Evolutionary conservation across 495 filamentous ascomycete genomes (phyloP).

Genomic region (Aspergillus affinis): DNA sequence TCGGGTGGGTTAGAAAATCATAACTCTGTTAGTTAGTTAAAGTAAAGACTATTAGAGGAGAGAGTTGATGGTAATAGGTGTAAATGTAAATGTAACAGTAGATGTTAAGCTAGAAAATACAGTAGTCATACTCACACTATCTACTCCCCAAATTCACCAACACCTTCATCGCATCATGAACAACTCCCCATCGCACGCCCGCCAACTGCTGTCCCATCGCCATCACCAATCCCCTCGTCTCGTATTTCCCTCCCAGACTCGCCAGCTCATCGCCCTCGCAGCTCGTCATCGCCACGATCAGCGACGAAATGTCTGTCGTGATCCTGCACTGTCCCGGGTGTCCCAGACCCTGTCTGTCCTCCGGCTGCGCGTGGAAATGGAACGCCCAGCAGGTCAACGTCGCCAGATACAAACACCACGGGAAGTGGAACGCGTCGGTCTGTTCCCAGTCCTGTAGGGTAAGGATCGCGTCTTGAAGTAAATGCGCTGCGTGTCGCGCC

Average conservation of each 20-base stretch:
- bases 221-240: slow-evolving; percentile 36
- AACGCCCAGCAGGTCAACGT: slow-evolving; percentile 55
- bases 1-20: slow-evolving; percentile 47
- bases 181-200: slow-evolving; percentile 57
- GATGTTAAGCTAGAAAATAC: too few species aligned
- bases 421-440: slow-evolving; percentile 53
- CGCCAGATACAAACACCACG: slow-evolving; percentile 57
- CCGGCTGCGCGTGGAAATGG: slow-evolving; percentile 23
- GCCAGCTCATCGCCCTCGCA: slow-evolving; percentile 30
- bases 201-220: slow-evolving; percentile 52
- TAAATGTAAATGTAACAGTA: slow-evolving; percentile 10
- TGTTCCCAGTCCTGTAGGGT: slow-evolving; percentile 51
- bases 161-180: slow-evolving; percentile 57
- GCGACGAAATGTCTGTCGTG: slow-evolving; percentile 29
- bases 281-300: slow-evolving; percentile 40
- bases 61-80: too few species aligned
- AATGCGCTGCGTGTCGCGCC: slow-evolving; percentile 44
- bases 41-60: too few species aligned
- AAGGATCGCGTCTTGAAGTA: slow-evolving; percentile 47
- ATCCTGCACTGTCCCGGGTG: slow-evolving; percentile 7
- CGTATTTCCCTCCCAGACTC: slow-evolving; percentile 31
- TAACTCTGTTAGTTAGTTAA: too few species aligned
- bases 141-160: slow-evolving; percentile 24
- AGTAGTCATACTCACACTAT: not conserved
- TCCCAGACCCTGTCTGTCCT: slow-evolving; percentile 12